phyloP scores from a whole-genome alignment of 164 flowering plant genomes.

The Warburgia ugandensis region DNA sequence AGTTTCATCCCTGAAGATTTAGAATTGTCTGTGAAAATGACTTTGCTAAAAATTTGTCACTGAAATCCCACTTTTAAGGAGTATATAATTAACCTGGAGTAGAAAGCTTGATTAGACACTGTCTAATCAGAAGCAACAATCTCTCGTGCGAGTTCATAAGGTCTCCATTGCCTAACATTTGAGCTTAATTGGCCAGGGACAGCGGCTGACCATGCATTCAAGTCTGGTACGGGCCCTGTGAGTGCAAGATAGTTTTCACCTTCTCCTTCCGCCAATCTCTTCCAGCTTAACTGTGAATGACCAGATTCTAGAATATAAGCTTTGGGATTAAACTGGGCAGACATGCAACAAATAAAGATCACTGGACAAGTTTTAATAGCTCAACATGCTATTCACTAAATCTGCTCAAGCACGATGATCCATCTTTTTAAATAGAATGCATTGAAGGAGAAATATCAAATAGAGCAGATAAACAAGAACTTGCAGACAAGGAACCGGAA shows the following conservation, averaged over 20 bases:
- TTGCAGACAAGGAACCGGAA: too few relatives aligned
- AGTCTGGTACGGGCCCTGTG: conserved; percentile 65
- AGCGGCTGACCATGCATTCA: conserved; percentile 39
- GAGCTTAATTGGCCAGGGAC: conserved; percentile 45
- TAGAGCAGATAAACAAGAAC: too few relatives aligned
- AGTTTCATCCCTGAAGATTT: too few relatives aligned
- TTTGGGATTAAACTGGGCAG: not conserved
- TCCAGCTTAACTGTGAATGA: conserved; percentile 53
- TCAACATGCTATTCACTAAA: not conserved
- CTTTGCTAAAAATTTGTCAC: too few relatives aligned
- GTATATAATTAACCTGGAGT: too few relatives aligned
- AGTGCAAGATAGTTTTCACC: conserved; percentile 71
- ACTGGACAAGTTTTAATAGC: not conserved
- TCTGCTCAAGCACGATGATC: not conserved
- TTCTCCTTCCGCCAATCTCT: conserved; percentile 37
- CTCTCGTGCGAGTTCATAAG: conserved; percentile 17
- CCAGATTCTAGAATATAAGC: not conserved
- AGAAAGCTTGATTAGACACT: too few relatives aligned
- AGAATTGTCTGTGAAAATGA: too few relatives aligned
- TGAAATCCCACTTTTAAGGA: too few relatives aligned
- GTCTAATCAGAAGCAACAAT: not conserved
- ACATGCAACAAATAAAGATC: not conserved
- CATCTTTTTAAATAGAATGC: not conserved
- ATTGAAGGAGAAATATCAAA: not conserved
- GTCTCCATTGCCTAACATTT: conserved; percentile 50